phyloP scores from a whole-genome alignment of 2,329 filamentous ascomycete species.

The Microsporum ferrugineum region DNA sequence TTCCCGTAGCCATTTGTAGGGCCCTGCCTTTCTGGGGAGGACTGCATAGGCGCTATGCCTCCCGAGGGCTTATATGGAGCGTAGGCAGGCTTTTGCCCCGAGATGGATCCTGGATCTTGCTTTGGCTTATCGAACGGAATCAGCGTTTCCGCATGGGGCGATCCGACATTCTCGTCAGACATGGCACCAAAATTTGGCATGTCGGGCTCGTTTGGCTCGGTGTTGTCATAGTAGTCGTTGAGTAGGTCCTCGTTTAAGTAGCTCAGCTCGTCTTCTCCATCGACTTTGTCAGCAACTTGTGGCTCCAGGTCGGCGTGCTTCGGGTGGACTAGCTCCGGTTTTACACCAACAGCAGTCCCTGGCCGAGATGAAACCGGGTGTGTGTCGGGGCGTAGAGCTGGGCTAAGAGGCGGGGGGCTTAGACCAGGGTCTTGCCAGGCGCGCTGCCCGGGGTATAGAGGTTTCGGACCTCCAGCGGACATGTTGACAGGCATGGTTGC shows the following conservation, averaged over 20 bases:
- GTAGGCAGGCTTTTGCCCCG: conserved; percentile 20
- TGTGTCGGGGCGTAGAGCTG: conserved; percentile 6
- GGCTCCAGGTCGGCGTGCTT: conserved; percentile 1
- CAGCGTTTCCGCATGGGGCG: conserved; percentile 23
- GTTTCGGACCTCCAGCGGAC: conserved; percentile 13
- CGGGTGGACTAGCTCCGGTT: conserved; percentile 11
- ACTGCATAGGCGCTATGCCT: conserved; percentile 19
- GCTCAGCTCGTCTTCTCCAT: conserved; percentile 27
- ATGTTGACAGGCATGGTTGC: conserved; percentile 27
- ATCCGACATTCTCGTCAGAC: conserved; percentile 25
- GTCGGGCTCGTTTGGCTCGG: conserved; percentile 35
- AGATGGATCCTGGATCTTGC: conserved; percentile 5
- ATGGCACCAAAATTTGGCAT: conserved; percentile 55
- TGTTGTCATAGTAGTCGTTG: conserved; percentile 34
- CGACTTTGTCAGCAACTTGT: conserved; percentile 4
- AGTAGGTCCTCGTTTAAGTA: conserved; percentile 38
- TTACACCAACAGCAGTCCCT: conserved; percentile 19
- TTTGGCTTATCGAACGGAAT: conserved; percentile 26
- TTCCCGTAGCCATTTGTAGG: conserved; percentile 34
- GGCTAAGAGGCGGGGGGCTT: conserved; percentile 10
- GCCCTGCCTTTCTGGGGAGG: conserved; percentile 18
- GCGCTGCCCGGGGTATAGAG: conserved; percentile 27
- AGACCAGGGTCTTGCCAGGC: conserved; percentile 23
- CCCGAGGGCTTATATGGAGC: conserved; percentile 28
- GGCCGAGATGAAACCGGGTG: conserved; percentile 18